Conservation (phyloP, 2,329 filamentous ascomycete species). For the Talaromyces sp. region DNA sequence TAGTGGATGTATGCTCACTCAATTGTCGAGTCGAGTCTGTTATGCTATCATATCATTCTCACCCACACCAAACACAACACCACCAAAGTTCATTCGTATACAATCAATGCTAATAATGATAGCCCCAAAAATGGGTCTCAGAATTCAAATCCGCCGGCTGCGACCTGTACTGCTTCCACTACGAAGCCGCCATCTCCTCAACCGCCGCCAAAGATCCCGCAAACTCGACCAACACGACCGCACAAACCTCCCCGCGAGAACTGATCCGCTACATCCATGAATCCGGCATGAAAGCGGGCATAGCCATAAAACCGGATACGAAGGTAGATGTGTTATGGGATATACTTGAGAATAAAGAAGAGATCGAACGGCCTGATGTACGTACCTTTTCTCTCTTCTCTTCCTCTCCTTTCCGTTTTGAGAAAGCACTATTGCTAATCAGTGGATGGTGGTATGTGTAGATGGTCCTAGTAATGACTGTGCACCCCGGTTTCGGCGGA, state of each 20-base stretch:
- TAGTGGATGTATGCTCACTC: no score
- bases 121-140: constrained; percentile 88
- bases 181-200: constrained; percentile 83
- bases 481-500: constrained; percentile 93
- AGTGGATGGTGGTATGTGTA: constrained; percentile 34
- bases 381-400: constrained; percentile 35
- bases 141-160: constrained; percentile 92
- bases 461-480: constrained; percentile 99
- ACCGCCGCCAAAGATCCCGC: constrained; percentile 77
- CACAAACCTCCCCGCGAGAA: constrained; percentile 74
- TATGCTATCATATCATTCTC: no score
- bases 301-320: constrained; percentile 92
- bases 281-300: constrained; percentile 79
- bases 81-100: no score
- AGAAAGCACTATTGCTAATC: not conserved
- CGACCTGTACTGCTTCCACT: constrained; percentile 99
- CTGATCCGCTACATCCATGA: constrained; percentile 88
- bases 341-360: constrained; percentile 67
- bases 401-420: not conserved
- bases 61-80: not conserved
- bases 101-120: not conserved
- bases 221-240: constrained; percentile 53
- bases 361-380: constrained; percentile 81
- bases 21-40: not conserved
- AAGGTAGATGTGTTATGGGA: constrained; percentile 88